These are phyloP conservation scores for Coniferiporia sulphurascens DNA, from an alignment of 1,284 basidiomycete species.

Conservation along the genomic window DNA sequence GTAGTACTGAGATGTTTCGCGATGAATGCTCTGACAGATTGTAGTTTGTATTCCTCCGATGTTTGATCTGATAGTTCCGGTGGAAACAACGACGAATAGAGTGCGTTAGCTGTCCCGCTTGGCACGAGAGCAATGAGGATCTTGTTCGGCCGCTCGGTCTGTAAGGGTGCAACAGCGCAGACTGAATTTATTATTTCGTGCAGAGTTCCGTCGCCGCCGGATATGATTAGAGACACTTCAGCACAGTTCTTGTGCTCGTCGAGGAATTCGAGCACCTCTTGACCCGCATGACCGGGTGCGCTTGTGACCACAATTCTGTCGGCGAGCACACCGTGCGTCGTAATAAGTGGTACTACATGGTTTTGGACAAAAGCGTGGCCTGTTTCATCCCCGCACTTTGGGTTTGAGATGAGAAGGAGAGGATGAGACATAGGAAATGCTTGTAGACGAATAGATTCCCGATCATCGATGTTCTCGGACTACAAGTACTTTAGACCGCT, in stretches of 20 bases:
- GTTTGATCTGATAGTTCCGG: constrained; percentile 28
- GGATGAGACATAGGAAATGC: background rate
- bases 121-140: constrained; percentile 57
- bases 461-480: too few relatives aligned
- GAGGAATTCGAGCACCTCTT: constrained; percentile 43
- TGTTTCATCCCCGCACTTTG: constrained; percentile 39
- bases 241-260: constrained; percentile 21
- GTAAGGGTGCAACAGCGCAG: constrained; percentile 26
- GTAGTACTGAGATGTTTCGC: constrained; percentile 22
- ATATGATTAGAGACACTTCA: constrained; percentile 50
- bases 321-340: constrained; percentile 32
- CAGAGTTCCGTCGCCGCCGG: constrained; percentile 88
- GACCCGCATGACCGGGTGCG: constrained; percentile 52
- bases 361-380: constrained; percentile 47
- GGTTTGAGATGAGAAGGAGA: constrained; percentile 37
- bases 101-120: constrained; percentile 90
- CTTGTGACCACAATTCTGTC: constrained; percentile 48
- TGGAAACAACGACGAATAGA: constrained; percentile 68
- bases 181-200: constrained; percentile 77
- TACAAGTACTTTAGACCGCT: too few relatives aligned
- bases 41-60: constrained; percentile 41
- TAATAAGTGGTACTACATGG: constrained; percentile 63
- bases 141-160: constrained; percentile 16
- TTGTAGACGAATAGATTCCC: background rate
- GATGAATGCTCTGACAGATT: constrained; percentile 39